Base-by-base conservation (phyloP, 441 rosid genomes). In the Biscutella laevigata region DNA sequence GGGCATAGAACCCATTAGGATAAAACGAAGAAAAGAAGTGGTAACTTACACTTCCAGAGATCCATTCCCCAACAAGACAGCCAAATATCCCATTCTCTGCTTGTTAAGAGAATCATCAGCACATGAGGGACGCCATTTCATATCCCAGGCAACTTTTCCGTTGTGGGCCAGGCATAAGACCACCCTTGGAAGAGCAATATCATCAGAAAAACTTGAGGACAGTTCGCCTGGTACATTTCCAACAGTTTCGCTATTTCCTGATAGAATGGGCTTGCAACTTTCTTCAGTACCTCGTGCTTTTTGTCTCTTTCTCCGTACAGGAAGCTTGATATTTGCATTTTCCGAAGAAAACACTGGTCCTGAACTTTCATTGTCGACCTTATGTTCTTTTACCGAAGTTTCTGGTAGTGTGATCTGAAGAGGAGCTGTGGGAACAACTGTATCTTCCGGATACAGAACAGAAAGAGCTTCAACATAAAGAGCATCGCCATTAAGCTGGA, bases 71-170 rank as follows among this genome's bases (percentile, higher is more conserved):
- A 88, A 78, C 72, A 88, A 56, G 71, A 86, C 88, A 48, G 95
- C 95, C 67, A 92, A 86, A 71, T 81, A 92, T 13, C 99, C 97
- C 94, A 92, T 78, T 56, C 75, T 75, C 39, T 77, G 79, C 57
- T 62, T 67, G 71, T 59, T 71, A 69, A 62, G 50, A 63, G 79
- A 67, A 56, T 72, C 71, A 29, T 68, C 59, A 28, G 25, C 47
- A 70, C 57, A 46, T 54, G 32, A 45, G 33, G 96, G 97, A 55
- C 72, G 72, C 92, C 97, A 92, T 75, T 92, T 88, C 42, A 84
- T 80, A 66, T 88, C 97, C 95, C 95, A 86, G 12, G 70, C 92
- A 69, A 86, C 95, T 77, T 86, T 86, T 71, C 92, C 99, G 63
- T 81, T 78, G 69, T 88, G 97, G 55, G 95, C 90, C 14, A 92